Conservation (phyloP, 2,329 filamentous ascomycete genomes). For the Botrytis sinoallii region DNA sequence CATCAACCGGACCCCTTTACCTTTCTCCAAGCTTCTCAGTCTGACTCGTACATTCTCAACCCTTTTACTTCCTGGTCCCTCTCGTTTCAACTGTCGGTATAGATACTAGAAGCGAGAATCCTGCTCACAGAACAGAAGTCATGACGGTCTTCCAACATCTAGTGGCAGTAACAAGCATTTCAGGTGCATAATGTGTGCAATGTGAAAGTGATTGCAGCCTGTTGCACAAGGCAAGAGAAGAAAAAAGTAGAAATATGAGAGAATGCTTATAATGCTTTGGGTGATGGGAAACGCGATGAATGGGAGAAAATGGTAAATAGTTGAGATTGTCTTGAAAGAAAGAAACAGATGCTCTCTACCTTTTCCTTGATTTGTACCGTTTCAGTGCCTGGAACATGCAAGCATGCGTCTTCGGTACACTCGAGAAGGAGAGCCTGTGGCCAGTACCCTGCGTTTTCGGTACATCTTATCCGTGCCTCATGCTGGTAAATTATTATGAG, state of each 20-base stretch:
- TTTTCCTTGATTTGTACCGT: neutral
- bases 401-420: neutral
- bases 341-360: neutral
- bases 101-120: neutral
- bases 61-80: rapidly evolving
- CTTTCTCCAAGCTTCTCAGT: neutral
- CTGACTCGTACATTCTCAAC: neutral
- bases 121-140: neutral
- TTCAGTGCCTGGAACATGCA: neutral
- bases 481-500: neutral
- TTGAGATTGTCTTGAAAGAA: neutral
- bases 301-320: too few species aligned
- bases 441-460: neutral
- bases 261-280: neutral
- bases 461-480: neutral
- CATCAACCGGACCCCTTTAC: too few species aligned
- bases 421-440: neutral
- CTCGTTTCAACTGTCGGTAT: neutral
- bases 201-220: too few species aligned
- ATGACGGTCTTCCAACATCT: neutral
- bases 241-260: neutral
- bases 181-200: neutral
- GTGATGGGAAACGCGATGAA: neutral
- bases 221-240: neutral
- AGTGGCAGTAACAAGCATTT: neutral